A percentile compares a stretch with the other conserved stretches of the same genome.
Evolutionary conservation across 768 basidiomycete species (phyloP).

Genomic region (Lactarius sp.): DNA sequence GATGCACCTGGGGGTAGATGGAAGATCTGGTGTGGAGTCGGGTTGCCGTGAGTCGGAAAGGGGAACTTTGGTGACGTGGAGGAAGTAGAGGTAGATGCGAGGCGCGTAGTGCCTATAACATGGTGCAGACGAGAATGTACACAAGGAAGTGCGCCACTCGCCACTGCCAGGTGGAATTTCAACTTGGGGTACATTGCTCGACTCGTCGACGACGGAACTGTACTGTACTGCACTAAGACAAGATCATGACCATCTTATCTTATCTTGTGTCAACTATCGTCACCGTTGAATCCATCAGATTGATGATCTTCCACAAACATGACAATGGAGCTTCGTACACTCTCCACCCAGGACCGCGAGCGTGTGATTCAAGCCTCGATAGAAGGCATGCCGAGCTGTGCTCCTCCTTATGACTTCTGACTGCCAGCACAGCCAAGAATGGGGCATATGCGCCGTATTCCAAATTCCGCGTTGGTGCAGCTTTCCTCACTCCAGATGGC

Average conservation of each 20-base stretch:
- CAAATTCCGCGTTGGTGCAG: conserved; percentile 90
- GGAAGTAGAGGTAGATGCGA: conserved; percentile 20
- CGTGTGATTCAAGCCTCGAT: conserved; percentile 53
- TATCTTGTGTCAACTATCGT: not conserved
- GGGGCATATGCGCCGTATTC: conserved; percentile 81
- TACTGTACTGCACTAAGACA: too few relatives aligned
- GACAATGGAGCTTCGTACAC: conserved; percentile 12
- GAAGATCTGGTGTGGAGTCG: conserved; percentile 70
- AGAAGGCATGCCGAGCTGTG: conserved; percentile 40
- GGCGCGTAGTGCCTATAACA: not conserved
- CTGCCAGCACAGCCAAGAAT: conserved; percentile 50
- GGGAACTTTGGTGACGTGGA: conserved; percentile 35
- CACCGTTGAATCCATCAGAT: too few relatives aligned
- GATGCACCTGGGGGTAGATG: conserved; percentile 54
- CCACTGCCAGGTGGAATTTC: not conserved
- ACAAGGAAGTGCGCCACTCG: not conserved
- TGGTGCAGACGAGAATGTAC: not conserved
- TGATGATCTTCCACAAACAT: not conserved
- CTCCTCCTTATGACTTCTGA: not conserved
- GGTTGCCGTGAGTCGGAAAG: conserved; percentile 49
- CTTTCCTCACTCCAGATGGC: conserved; percentile 66
- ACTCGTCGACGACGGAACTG: not conserved
- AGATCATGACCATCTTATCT: not conserved
- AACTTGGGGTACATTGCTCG: not conserved
- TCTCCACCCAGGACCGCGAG: conserved; percentile 43